These are phyloP conservation scores for Aspergillus chevalieri DNA, from an alignment of 2,329 filamentous ascomycete species.

Conservation along the genomic window DNA sequence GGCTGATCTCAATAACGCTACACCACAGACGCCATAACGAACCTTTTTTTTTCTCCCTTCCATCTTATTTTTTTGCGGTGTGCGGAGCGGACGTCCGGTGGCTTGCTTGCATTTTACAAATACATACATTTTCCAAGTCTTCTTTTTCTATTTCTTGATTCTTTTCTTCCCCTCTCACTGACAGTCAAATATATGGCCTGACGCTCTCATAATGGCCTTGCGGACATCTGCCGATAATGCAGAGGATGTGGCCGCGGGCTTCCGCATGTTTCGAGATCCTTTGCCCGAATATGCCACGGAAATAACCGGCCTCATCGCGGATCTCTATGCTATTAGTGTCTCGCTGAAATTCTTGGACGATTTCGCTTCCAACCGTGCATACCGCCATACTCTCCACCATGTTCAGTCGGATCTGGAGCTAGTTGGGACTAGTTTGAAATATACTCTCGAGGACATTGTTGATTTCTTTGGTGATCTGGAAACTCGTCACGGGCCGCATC, in stretches of 20 bases:
- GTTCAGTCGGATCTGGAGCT: conserved; percentile 46
- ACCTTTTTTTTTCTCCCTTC: conserved; percentile 3
- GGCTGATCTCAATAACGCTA: conserved; percentile 9
- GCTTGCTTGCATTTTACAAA: not conserved
- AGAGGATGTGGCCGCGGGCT: conserved; percentile 48
- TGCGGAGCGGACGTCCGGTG: not conserved
- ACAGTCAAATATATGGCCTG: conserved; percentile 13
- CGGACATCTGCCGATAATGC: conserved; percentile 42
- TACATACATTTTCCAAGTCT: not conserved
- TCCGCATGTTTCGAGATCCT: conserved; percentile 45
- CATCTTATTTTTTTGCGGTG: not conserved
- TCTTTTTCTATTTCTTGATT: not conserved
- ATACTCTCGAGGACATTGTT: conserved; percentile 48
- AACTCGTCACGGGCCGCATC: conserved; percentile 16
- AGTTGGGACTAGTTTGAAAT: conserved; percentile 43
- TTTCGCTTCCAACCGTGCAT: conserved; percentile 35
- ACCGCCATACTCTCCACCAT: conserved; percentile 31
- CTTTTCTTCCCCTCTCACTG: conserved; percentile 1
- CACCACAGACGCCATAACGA: conserved; percentile 7
- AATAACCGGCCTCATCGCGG: conserved; percentile 49
- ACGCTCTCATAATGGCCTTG: conserved; percentile 32
- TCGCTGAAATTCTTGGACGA: conserved; percentile 45
- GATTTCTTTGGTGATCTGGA: conserved; percentile 40
- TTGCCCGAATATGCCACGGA: conserved; percentile 48
- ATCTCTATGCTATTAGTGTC: conserved; percentile 50